Evolutionary conservation across 805 yeast genomes (phyloP).

Genomic region (Candida easanensis): DNA sequence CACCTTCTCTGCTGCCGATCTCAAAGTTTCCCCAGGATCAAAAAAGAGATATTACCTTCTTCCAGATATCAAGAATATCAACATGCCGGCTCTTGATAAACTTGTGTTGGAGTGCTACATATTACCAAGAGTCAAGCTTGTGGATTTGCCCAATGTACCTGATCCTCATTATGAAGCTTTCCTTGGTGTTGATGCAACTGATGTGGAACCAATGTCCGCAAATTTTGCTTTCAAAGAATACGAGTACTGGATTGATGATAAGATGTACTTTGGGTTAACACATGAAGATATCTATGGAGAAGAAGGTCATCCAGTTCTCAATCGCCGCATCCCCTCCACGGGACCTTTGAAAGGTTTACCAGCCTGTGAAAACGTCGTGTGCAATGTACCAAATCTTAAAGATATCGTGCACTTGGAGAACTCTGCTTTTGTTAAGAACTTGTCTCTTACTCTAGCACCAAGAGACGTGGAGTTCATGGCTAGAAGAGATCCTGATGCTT

Average conservation of each 20-base stretch:
- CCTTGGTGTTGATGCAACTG: neutral
- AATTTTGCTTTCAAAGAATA: too few relatives aligned
- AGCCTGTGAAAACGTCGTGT: too few relatives aligned
- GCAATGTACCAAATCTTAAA: too few relatives aligned
- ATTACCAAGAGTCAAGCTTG: neutral
- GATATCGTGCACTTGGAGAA: too few relatives aligned
- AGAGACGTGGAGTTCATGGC: too few relatives aligned
- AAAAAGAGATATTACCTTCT: neutral
- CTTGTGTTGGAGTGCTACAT: neutral
- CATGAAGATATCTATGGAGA: neutral
- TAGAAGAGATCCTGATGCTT: too few relatives aligned
- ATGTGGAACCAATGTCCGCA: neutral
- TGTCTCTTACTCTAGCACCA: too few relatives aligned
- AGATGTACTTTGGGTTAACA: neutral
- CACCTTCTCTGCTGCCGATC: neutral
- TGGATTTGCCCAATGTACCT: neutral
- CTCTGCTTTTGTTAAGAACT: too few relatives aligned
- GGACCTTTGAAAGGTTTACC: too few relatives aligned
- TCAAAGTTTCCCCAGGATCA: neutral
- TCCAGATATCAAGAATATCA: neutral
- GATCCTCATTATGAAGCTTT: neutral
- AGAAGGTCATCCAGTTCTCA: neutral
- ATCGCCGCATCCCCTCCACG: too few relatives aligned
- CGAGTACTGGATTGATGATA: neutral
- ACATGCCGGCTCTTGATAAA: neutral